phyloP scores from a whole-genome alignment of 78 protist genomes.

The Emiliania huxleyi region DNA sequence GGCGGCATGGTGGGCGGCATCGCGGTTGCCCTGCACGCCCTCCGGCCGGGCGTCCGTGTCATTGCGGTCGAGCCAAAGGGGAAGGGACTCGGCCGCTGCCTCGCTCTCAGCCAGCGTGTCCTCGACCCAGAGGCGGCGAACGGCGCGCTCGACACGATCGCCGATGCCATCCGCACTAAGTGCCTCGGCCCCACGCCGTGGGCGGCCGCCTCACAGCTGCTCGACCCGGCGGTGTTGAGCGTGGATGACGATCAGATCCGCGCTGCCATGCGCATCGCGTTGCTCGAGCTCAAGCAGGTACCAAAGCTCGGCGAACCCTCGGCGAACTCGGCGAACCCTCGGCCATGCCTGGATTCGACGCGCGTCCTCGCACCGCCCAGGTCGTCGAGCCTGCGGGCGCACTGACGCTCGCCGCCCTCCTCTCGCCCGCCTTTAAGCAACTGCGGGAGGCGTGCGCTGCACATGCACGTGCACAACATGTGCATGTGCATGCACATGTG shows the following conservation, averaged over 20 bases:
- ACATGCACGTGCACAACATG: background rate
- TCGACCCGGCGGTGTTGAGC: slow-evolving; percentile 37
- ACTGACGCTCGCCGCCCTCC: slow-evolving; percentile 62
- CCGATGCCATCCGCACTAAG: slow-evolving; percentile 74
- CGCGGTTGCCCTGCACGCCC: slow-evolving; percentile 48
- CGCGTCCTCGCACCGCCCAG: background rate
- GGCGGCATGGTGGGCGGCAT: slow-evolving; percentile 75
- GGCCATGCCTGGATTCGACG: background rate
- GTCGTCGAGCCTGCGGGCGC: slow-evolving; percentile 82
- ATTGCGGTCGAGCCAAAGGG: slow-evolving; percentile 81
- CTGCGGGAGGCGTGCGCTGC: background rate
- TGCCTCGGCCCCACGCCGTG: slow-evolving; percentile 50
- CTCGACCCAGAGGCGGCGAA: slow-evolving; percentile 1
- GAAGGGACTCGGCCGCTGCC: background rate
- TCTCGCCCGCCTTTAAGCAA: background rate
- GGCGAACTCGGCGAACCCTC: too few species aligned
- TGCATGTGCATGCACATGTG: too few species aligned
- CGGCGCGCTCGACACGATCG: slow-evolving; percentile 63
- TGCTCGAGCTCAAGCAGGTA: too few species aligned
- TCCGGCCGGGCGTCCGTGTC: slow-evolving; percentile 50
- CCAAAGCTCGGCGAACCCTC: too few species aligned
- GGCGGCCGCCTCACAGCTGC: background rate
- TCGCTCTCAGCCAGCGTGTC: background rate
- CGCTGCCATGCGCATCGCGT: slow-evolving; percentile 67
- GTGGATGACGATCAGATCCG: slow-evolving; percentile 64